Evolutionary conservation across 2,329 filamentous ascomycete species (phyloP), one percentile per base, ranked within the genome.

Genomic region (Madurella mycetomatis): DNA sequence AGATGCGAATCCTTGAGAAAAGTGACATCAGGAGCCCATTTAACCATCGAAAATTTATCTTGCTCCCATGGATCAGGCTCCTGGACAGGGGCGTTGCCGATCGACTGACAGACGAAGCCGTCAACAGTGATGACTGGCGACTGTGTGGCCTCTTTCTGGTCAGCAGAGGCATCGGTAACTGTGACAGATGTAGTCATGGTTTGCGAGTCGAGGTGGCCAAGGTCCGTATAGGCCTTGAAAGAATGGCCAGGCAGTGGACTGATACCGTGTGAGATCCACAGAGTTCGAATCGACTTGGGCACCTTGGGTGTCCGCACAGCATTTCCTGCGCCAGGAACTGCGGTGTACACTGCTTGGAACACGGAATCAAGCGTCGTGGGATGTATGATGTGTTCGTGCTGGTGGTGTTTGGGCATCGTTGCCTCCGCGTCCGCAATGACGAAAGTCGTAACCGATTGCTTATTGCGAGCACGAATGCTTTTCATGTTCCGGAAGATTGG

Each of bases 241-340:
- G 41, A 18, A 40, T 60, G 56, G n/a, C 57, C 57, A 4, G 56
- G 37, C 5, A 55, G 13, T 4, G 48, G 15, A 39, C 63, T 66
- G 46, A 72, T 65, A 13, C 64, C 65, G 37, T 70, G 67, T 3
- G 72, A 64, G 31, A 73, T 65, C 70, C 70, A 73, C 8, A 73
- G 66, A 58, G 69, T 70, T 44, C 69, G 67, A 53, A 69, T 69
- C 32, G 67, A 70, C 47, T 68, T 67, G 15, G 70, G 70, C 9
- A 69, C 71, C 60, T 71, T 71, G 48, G 70, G 64, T 1, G 47
- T 53, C 12, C 39, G 67, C 58, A 34, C 30, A 0, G 17, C 34
- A 13, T 32, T 57, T 11, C 55, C 61, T 5, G 56, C 53, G 5
- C 55, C 57, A 1, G 62, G 57, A 2, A 61, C 30, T 3, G 59